phyloP scores from a whole-genome alignment of 176 grass and related monocot genomes.

The Carex pumila region DNA sequence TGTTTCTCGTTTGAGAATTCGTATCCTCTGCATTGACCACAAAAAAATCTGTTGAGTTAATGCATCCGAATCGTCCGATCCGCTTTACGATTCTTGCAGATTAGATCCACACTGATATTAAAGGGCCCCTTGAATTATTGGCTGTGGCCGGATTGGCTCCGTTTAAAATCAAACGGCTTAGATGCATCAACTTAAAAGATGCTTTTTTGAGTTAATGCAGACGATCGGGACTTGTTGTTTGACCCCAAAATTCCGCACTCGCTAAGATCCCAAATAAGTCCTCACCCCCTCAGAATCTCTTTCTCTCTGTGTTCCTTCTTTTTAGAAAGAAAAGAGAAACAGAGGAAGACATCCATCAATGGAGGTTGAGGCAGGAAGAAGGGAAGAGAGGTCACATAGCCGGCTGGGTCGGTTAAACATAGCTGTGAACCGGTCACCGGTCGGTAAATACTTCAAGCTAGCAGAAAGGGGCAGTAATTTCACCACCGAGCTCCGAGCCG shows the following conservation, averaged over 20 bases:
- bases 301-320: neutral
- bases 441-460: constrained; percentile 20
- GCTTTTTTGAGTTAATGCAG: too few species aligned
- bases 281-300: neutral
- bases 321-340: neutral
- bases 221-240: neutral
- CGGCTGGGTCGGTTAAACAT: constrained; percentile 22
- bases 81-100: too few species aligned
- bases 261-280: constrained; percentile 7
- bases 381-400: neutral
- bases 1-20: too few species aligned
- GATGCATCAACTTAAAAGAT: too few species aligned
- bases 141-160: too few species aligned
- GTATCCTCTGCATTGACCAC: too few species aligned
- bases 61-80: too few species aligned
- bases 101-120: too few species aligned
- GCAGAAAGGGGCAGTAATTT: constrained; percentile 45
- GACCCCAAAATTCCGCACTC: neutral
- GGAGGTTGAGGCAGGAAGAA: neutral
- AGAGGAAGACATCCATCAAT: neutral
- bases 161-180: too few species aligned
- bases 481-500: constrained; percentile 75
- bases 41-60: too few species aligned
- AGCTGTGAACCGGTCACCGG: neutral
- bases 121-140: too few species aligned